phyloP scores from a whole-genome alignment of 2,329 filamentous ascomycete species.

The Capronia epimyces region DNA sequence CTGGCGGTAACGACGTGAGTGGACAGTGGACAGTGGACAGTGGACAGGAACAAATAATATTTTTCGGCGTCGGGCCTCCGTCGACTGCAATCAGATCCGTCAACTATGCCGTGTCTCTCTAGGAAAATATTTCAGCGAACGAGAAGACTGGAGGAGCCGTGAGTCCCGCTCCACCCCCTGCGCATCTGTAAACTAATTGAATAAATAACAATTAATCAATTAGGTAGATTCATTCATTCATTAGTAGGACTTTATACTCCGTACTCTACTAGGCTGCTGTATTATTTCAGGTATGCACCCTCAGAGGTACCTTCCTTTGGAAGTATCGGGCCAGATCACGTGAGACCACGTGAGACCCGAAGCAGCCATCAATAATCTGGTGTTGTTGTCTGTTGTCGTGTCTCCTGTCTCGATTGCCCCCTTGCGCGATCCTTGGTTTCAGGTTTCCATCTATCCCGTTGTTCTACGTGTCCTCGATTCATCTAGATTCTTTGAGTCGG shows the following conservation, averaged over 20 bases:
- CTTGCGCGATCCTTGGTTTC: background rate
- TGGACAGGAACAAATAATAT: background rate
- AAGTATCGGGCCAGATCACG: too few relatives aligned
- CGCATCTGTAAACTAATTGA: background rate
- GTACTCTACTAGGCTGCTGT: too few relatives aligned
- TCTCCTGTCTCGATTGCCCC: background rate
- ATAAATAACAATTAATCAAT: too few relatives aligned
- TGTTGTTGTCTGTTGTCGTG: background rate
- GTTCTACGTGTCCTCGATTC: background rate
- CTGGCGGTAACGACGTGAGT: background rate
- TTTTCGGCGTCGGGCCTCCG: background rate
- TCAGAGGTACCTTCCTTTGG: too few relatives aligned
- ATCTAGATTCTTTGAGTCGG: background rate
- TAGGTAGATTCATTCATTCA: too few relatives aligned
- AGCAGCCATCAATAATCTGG: too few relatives aligned
- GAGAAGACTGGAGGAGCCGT: background rate
- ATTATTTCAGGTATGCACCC: too few relatives aligned
- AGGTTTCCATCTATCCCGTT: background rate
- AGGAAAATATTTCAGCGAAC: constrained; percentile 1
- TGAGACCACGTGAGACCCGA: too few relatives aligned
- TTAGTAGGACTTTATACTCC: too few relatives aligned
- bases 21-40: too few relatives aligned
- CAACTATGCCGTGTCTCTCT: background rate
- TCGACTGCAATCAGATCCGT: background rate
- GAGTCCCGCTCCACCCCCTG: background rate